These are phyloP conservation scores for Fonsecaea monophora DNA, from an alignment of 2,329 filamentous ascomycete genomes.

Conservation along the genomic window DNA sequence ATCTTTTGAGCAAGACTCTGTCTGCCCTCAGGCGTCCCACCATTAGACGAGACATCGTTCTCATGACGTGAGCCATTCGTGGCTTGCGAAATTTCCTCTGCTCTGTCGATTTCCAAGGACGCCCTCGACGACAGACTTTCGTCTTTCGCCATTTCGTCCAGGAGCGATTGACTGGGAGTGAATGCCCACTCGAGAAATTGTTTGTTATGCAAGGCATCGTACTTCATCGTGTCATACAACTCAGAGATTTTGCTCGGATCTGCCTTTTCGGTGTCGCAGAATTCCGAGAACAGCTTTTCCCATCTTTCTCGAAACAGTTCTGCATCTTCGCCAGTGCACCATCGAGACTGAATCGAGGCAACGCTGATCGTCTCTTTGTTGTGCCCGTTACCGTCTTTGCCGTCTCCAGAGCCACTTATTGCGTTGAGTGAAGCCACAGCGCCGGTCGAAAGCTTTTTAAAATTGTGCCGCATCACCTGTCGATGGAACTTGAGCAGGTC, in stretches of 20 bases:
- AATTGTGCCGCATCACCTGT: conserved; percentile 93
- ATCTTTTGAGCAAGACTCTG: conserved; percentile 49
- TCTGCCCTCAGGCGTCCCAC: conserved; percentile 40
- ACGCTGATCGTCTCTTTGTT: conserved; percentile 59
- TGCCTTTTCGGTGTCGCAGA: conserved; percentile 95
- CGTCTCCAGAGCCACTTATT: conserved; percentile 36
- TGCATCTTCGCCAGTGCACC: conserved; percentile 95
- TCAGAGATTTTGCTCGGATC: conserved; percentile 99
- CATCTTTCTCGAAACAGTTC: conserved; percentile 94
- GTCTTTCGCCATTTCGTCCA: conserved; percentile 40
- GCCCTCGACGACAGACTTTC: conserved; percentile 33
- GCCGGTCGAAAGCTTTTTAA: conserved; percentile 73
- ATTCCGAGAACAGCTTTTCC: conserved; percentile 98
- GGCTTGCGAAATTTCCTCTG: conserved; percentile 27
- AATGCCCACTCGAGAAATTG: conserved; percentile 98
- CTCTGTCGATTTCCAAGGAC: conserved; percentile 32
- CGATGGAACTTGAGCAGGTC: conserved; percentile 98
- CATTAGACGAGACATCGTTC: conserved; percentile 24
- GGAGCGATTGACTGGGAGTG: conserved; percentile 72
- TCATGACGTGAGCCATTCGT: conserved; percentile 29
- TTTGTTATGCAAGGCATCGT: conserved; percentile 94
- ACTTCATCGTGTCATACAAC: conserved; percentile 99
- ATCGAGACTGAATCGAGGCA: conserved; percentile 80
- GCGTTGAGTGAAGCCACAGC: conserved; percentile 65
- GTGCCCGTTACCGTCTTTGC: conserved; percentile 33